A percentile compares a stretch with the other conserved stretches of the same genome.
Conservation (phyloP, 306 rosid genomes). For the Rosa rugosa region DNA sequence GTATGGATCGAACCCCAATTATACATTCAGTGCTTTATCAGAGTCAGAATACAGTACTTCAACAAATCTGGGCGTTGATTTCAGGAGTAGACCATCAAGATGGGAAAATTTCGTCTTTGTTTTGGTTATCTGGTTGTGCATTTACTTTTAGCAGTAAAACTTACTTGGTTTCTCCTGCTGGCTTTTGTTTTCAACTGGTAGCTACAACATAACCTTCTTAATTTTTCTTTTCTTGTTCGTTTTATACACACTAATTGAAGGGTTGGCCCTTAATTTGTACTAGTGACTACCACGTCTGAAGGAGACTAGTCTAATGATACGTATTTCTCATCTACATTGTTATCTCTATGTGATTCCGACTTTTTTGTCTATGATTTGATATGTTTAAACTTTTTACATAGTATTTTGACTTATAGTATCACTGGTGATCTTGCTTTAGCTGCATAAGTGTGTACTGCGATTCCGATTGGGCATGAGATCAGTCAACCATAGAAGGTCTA, state of each 20-base stretch:
- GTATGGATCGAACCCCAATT: slow-evolving; percentile 78
- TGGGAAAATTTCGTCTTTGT: slow-evolving; percentile 2
- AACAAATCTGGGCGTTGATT: slow-evolving; percentile 32
- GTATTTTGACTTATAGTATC: too few species aligned
- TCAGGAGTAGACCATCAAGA: slow-evolving; percentile 18
- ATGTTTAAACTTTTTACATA: too few species aligned
- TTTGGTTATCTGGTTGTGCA: slow-evolving; percentile 7
- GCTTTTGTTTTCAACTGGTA: slow-evolving; percentile 2
- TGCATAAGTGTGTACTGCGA: too few species aligned
- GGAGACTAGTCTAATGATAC: too few species aligned
- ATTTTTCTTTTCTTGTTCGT: background rate
- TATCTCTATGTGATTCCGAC: too few species aligned
- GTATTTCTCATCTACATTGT: too few species aligned
- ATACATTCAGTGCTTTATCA: slow-evolving; percentile 32
- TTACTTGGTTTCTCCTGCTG: background rate
- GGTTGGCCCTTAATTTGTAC: background rate
- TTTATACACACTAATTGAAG: background rate
- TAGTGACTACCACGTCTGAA: too few species aligned
- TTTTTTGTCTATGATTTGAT: too few species aligned
- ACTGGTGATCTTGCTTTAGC: too few species aligned
- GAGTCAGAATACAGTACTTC: slow-evolving; percentile 52
- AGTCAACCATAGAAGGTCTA: too few species aligned
- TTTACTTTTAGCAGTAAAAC: background rate
- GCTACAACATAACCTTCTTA: background rate
- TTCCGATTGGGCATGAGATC: too few species aligned